A percentile compares a stretch with the other conserved stretches of the same genome.
These are phyloP conservation scores for Nicotiana benthamiana DNA, from an alignment of 257 asterid genomes.

Conservation along the genomic window DNA sequence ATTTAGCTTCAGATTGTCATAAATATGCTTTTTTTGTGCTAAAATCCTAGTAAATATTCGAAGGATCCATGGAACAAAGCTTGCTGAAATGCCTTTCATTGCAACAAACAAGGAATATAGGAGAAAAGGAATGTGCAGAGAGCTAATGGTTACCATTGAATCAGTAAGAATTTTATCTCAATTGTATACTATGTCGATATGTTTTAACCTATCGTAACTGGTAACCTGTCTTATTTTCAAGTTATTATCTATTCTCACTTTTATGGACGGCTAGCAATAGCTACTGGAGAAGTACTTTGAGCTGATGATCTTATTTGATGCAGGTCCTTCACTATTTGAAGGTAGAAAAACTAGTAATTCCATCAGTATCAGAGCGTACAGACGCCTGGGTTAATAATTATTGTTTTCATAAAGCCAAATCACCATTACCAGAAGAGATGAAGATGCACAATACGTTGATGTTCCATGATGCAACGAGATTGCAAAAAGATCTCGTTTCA, in stretches of 20 bases:
- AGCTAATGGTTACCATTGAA: slow-evolving; percentile 41
- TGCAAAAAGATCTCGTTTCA: slow-evolving; percentile 30
- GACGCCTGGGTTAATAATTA: slow-evolving; percentile 28
- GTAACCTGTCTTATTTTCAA: neutral
- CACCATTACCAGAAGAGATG: slow-evolving; percentile 24
- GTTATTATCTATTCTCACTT: neutral
- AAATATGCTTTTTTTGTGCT: neutral
- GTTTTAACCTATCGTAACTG: neutral
- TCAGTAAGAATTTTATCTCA: slow-evolving; percentile 16
- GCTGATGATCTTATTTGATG: neutral
- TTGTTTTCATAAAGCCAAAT: slow-evolving; percentile 17
- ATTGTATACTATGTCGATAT: neutral
- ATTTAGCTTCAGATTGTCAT: no score
- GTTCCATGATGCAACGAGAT: slow-evolving; percentile 39
- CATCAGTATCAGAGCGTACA: slow-evolving; percentile 28
- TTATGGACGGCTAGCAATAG: neutral
- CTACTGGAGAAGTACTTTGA: neutral
- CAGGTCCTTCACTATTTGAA: slow-evolving; percentile 40
- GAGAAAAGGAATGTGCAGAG: slow-evolving; percentile 51
- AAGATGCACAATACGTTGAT: slow-evolving; percentile 32
- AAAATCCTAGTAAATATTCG: neutral
- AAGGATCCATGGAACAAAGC: slow-evolving; percentile 50
- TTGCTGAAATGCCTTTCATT: slow-evolving; percentile 63
- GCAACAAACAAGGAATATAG: slow-evolving; percentile 38
- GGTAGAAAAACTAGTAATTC: slow-evolving; percentile 42